Evolutionary conservation across 495 filamentous ascomycete species (phyloP).

Genomic region (Daldinia vernicosa): DNA sequence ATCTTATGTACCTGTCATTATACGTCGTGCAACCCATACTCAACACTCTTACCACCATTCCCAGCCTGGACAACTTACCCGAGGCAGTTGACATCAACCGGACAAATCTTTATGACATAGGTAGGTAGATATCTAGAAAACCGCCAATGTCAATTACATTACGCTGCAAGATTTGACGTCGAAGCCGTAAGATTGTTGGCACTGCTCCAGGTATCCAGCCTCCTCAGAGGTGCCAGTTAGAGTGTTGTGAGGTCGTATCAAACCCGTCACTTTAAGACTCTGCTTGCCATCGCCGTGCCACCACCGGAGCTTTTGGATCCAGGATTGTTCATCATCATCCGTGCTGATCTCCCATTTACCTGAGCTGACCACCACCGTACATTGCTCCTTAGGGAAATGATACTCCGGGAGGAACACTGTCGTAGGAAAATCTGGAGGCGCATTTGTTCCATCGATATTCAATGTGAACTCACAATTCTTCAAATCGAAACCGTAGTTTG

Average conservation of each 20-base stretch:
- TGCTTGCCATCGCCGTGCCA: slow-evolving; percentile 90
- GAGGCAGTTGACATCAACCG: background rate
- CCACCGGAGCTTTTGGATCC: slow-evolving; percentile 81
- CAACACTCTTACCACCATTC: background rate
- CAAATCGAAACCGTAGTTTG: slow-evolving; percentile 79
- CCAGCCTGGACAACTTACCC: background rate
- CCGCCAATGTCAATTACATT: slow-evolving; percentile 48
- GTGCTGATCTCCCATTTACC: slow-evolving; percentile 88
- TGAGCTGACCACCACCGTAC: slow-evolving; percentile 75
- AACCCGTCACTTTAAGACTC: slow-evolving; percentile 77
- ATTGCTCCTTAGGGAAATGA: slow-evolving; percentile 82
- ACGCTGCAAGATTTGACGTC: slow-evolving; percentile 49
- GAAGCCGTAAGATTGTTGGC: slow-evolving; percentile 50
- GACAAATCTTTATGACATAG: background rate
- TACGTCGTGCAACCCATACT: slow-evolving; percentile 24
- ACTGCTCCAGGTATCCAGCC: slow-evolving; percentile 59
- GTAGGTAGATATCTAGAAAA: background rate
- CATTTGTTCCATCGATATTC: slow-evolving; percentile 62
- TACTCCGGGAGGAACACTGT: slow-evolving; percentile 90
- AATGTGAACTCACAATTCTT: slow-evolving; percentile 77
- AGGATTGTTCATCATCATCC: slow-evolving; percentile 71
- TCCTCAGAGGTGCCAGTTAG: slow-evolving; percentile 52
- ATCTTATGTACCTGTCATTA: slow-evolving; percentile 26
- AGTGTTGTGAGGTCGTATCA: slow-evolving; percentile 60
- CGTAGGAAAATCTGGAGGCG: slow-evolving; percentile 70